Conservation (phyloP, 306 rosid genomes). For the Cucurbita ficifolia region DNA sequence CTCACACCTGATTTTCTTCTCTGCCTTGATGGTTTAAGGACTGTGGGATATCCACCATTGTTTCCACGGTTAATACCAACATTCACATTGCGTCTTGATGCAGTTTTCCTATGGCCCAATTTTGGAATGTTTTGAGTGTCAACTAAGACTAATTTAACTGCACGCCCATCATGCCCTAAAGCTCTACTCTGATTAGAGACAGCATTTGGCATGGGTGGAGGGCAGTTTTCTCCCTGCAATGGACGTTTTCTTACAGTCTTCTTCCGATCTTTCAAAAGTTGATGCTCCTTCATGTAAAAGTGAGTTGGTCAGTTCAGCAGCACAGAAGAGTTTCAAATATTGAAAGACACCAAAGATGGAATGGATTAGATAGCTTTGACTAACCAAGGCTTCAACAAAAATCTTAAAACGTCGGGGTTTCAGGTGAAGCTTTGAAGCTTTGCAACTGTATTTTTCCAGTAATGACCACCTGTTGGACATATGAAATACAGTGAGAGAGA, state of each 20-base stretch:
- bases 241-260: slow-evolving; percentile 69
- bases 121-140: slow-evolving; percentile 81
- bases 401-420: slow-evolving; percentile 93
- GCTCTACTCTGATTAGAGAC: slow-evolving; percentile 52
- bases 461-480: slow-evolving; percentile 80
- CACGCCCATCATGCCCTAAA: slow-evolving; percentile 51
- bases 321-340: neutral
- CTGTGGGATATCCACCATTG: slow-evolving; percentile 55
- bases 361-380: slow-evolving; percentile 21
- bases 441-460: slow-evolving; percentile 92
- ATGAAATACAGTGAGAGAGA: slow-evolving; percentile 12
- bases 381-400: slow-evolving; percentile 91
- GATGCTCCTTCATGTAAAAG: slow-evolving; percentile 71
- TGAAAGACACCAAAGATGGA: slow-evolving; percentile 1
- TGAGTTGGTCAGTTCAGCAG: slow-evolving; percentile 31
- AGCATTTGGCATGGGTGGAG: slow-evolving; percentile 28
- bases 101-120: slow-evolving; percentile 64
- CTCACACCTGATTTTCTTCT: slow-evolving; percentile 64
- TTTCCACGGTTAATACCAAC: slow-evolving; percentile 56
- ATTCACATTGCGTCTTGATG: slow-evolving; percentile 53
- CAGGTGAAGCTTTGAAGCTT: slow-evolving; percentile 96
- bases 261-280: slow-evolving; percentile 87
- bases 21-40: slow-evolving; percentile 67
- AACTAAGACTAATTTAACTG: slow-evolving; percentile 65
- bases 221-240: slow-evolving; percentile 47